phyloP scores from a whole-genome alignment of 805 yeast genomes.

The Saturnispora gosingensis region DNA sequence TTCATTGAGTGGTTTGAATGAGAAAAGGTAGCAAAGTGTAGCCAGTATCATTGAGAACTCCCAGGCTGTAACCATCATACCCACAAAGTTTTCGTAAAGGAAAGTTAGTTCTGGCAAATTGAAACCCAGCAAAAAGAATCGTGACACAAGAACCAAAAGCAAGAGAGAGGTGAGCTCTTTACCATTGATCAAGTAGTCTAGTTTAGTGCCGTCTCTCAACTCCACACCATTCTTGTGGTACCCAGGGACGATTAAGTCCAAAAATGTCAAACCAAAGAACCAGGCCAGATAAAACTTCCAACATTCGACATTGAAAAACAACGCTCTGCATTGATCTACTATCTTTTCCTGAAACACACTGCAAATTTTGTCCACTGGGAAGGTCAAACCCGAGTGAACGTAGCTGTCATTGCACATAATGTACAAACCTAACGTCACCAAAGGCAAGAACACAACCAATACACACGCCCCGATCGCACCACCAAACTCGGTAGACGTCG shows the following conservation, averaged over 20 bases:
- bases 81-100: slow-evolving; percentile 58
- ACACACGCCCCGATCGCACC: slow-evolving; percentile 69
- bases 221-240: slow-evolving; percentile 58
- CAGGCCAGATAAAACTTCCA: slow-evolving; percentile 64
- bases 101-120: slow-evolving; percentile 68
- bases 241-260: slow-evolving; percentile 71
- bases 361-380: slow-evolving; percentile 33
- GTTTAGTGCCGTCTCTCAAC: slow-evolving; percentile 65
- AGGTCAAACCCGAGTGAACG: slow-evolving; percentile 37
- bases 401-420: slow-evolving; percentile 54
- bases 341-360: slow-evolving; percentile 13
- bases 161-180: slow-evolving; percentile 38
- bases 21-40: slow-evolving; percentile 50
- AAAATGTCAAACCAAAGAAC: slow-evolving; percentile 55
- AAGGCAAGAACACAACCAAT: slow-evolving; percentile 60
- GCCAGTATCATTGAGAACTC: slow-evolving; percentile 59
- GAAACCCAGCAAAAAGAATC: slow-evolving; percentile 39
- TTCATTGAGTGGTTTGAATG: slow-evolving; percentile 49
- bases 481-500: slow-evolving; percentile 63
- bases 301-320: slow-evolving; percentile 36
- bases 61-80: slow-evolving; percentile 53
- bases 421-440: slow-evolving; percentile 48
- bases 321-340: slow-evolving; percentile 17
- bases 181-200: slow-evolving; percentile 80
- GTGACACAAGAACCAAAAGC: slow-evolving; percentile 34